These are phyloP conservation scores for Areca catechu DNA, from an alignment of 176 grass and related monocot species.

Conservation along the genomic window DNA sequence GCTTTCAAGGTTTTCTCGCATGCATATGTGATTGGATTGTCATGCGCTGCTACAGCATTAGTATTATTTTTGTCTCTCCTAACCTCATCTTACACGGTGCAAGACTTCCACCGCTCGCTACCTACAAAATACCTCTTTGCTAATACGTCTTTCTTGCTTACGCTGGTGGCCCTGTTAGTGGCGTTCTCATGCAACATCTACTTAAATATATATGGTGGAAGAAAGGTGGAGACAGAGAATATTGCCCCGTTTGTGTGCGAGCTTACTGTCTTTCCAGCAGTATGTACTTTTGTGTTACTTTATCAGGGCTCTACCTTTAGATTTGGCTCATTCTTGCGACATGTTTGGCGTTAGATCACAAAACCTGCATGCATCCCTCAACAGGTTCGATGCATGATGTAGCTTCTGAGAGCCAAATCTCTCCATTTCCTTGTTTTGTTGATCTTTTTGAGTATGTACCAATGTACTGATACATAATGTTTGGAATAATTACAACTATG, in stretches of 20 bases:
- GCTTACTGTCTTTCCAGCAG: conserved; percentile 12
- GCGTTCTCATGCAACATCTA: conserved; percentile 22
- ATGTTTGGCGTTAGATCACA: no score
- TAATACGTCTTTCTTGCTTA: conserved; percentile 9
- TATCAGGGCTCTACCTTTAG: not conserved
- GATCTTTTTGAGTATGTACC: no score
- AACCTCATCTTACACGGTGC: no score
- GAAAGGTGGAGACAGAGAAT: not conserved
- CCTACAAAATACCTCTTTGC: conserved; percentile 23
- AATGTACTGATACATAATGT: no score
- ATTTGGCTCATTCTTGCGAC: not conserved
- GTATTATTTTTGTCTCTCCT: no score
- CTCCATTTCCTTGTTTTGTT: no score
- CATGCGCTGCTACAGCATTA: conserved; percentile 12
- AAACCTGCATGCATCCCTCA: no score
- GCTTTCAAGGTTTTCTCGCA: conserved; percentile 25
- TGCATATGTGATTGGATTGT: conserved; percentile 26
- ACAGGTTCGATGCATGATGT: no score
- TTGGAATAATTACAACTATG: no score
- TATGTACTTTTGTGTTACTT: conserved; percentile 5
- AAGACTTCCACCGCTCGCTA: no score
- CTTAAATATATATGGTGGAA: conserved; percentile 19
- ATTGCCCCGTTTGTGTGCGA: conserved; percentile 15
- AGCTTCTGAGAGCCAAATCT: no score
- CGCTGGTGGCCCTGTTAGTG: conserved; percentile 14